phyloP scores from a whole-genome alignment of 768 basidiomycete species.

The Cyclocybe aegerita region DNA sequence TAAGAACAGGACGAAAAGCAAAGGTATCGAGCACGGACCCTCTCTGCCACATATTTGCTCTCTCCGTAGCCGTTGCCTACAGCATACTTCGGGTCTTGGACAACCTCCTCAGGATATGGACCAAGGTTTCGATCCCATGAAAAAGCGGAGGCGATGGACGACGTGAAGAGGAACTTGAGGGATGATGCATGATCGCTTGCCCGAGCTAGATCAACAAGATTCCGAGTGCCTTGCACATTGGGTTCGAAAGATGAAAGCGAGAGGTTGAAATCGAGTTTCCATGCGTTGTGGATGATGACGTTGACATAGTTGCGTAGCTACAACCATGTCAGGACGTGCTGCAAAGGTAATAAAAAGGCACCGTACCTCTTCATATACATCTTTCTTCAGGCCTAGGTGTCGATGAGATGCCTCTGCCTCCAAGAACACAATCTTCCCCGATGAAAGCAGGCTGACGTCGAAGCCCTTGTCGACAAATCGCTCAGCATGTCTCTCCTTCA shows the following conservation, averaged over 20 bases:
- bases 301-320: conserved; percentile 2
- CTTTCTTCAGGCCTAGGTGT: conserved; percentile 24
- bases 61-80: conserved; percentile 35
- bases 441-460: conserved; percentile 23
- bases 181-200: conserved; percentile 22
- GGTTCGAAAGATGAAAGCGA: conserved; percentile 49
- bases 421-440: conserved; percentile 31
- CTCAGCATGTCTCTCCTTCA: conserved; percentile 24
- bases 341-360: neutral
- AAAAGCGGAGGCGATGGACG: conserved; percentile 34
- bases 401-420: conserved; percentile 33
- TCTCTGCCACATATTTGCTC: conserved; percentile 36
- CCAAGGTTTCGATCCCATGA: conserved; percentile 26
- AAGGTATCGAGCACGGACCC: conserved; percentile 10
- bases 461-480: conserved; percentile 33
- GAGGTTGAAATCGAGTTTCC: conserved; percentile 40
- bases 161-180: conserved; percentile 38
- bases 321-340: neutral
- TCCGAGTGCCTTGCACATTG: conserved; percentile 44
- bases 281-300: conserved; percentile 1
- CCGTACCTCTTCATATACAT: conserved; percentile 29
- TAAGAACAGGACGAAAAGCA: too few species aligned
- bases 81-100: conserved; percentile 19
- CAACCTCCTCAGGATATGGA: conserved; percentile 18
- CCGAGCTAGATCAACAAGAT: conserved; percentile 41